Evolutionary conservation across 192 early-diverging fungal species (phyloP).

Genomic region (Coemansia sp.): DNA sequence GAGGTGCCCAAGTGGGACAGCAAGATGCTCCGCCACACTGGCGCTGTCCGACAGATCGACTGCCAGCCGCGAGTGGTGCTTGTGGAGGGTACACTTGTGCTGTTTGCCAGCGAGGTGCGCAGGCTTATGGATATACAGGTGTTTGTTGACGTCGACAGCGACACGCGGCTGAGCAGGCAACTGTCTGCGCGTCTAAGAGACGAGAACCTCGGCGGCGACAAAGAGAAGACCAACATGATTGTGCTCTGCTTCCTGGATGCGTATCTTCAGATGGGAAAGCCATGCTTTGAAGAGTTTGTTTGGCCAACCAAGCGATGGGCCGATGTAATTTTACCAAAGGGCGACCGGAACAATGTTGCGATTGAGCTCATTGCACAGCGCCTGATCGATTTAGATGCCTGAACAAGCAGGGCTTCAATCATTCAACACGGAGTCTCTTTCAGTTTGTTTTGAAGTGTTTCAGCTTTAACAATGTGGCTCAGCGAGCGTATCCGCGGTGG

Average conservation of each 20-base stretch:
- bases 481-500: too few species aligned
- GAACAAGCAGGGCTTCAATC: neutral
- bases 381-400: slow-evolving; percentile 39
- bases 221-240: slow-evolving; percentile 21
- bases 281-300: slow-evolving; percentile 87
- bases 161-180: slow-evolving; percentile 63
- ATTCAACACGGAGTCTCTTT: neutral
- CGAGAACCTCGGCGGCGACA: slow-evolving; percentile 1
- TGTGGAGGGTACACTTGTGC: slow-evolving; percentile 73
- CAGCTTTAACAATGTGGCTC: neutral
- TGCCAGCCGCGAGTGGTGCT: slow-evolving; percentile 67
- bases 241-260: slow-evolving; percentile 63
- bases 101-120: slow-evolving; percentile 71
- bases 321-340: slow-evolving; percentile 72
- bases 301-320: slow-evolving; percentile 76
- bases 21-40: slow-evolving; percentile 27
- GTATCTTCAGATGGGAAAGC: slow-evolving; percentile 80
- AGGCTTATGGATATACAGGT: slow-evolving; percentile 74
- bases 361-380: slow-evolving; percentile 64
- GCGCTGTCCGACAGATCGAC: slow-evolving; percentile 21
- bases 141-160: slow-evolving; percentile 85
- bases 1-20: slow-evolving; percentile 69
- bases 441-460: neutral
- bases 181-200: slow-evolving; percentile 34
- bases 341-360: slow-evolving; percentile 63